Evolutionary conservation across 2,329 filamentous ascomycete genomes (phyloP), one percentile per base, ranked within the genome.

Genomic region (Verticillium nubilum): DNA sequence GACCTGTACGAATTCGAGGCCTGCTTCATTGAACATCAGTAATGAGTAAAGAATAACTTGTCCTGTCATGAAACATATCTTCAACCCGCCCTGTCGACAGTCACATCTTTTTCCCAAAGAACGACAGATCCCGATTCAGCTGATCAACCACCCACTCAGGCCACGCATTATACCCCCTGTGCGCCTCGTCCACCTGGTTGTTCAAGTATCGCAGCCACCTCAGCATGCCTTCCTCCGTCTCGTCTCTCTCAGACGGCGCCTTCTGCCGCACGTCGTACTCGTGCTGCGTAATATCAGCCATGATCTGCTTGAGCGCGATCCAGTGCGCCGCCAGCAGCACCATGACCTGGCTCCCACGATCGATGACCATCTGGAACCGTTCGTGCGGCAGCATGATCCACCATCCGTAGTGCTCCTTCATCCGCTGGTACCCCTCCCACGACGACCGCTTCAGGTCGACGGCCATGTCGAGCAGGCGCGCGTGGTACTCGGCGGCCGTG

Each of bases 331-430:
- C 78, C 50, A 85, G 72, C 29, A 85, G 69, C 47, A 79, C 59
- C 60, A 78, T 75, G 17, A 76, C 76, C 65, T 80, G 80, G 65
- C 78, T 79, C 28, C 65, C 63, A 28, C 76, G 70, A 66, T 83
- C 76, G 63, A 84, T 74, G 57, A 85, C 69, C 56, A 73, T 72
- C 62, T 80, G 76, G 68, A 85, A 85, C 54, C 76, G 72, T 35
- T 75, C 73, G 63, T 85, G 81, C 9, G 81, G 78, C 7, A 85
- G 74, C 67, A 81, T 75, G 75, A 84, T 84, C 82, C 82, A 85
- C 82, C 82, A 85, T 4, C 68, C 74, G 66, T 82, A 84, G 64
- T 83, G 80, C 58, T 74, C 70, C 50, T 73, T 74, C 57, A 84
- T 74, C n/a, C 76, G 71, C 62, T 77, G 72, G 66, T 83, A 84